A percentile compares a stretch with the other conserved stretches of the same genome.
phyloP scores from a whole-genome alignment of 2,329 filamentous ascomycete species.

The Davidsoniella neocaledoniae region DNA sequence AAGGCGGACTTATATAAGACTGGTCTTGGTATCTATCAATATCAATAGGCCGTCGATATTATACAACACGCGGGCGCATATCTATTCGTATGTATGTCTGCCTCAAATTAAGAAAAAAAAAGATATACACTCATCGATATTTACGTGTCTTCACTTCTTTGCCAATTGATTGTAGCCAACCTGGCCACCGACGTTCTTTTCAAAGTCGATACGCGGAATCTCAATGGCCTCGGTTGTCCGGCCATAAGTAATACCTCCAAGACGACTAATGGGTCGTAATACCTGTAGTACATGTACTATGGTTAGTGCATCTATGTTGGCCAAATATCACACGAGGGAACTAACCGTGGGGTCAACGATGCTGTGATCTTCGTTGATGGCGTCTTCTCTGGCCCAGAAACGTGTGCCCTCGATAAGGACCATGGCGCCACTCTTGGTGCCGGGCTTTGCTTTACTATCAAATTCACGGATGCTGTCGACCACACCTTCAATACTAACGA shows the following conservation, averaged over 20 bases:
- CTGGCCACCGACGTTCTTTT: conserved; percentile 32
- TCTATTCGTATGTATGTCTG: neutral
- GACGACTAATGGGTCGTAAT: conserved; percentile 55
- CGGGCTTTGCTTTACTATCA: conserved; percentile 51
- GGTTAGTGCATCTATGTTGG: neutral
- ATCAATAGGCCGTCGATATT: neutral
- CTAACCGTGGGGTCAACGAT: conserved; percentile 53
- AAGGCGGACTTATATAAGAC: neutral
- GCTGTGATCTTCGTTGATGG: conserved; percentile 60
- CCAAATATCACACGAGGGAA: neutral
- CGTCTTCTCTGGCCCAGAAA: conserved; percentile 85
- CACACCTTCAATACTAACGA: conserved; percentile 70
- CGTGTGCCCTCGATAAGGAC: conserved; percentile 66
- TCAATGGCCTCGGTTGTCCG: conserved; percentile 55
- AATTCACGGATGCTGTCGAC: conserved; percentile 62
- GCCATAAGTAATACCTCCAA: conserved; percentile 78
- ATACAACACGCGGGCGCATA: neutral
- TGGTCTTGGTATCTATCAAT: neutral
- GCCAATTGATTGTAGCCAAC: conserved; percentile 39
- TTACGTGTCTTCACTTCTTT: neutral
- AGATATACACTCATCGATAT: neutral
- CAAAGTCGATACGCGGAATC: conserved; percentile 45
- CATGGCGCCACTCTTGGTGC: conserved; percentile 58
- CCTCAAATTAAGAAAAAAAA: too few species aligned
- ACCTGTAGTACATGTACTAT: conserved; percentile 26